phyloP scores from a whole-genome alignment of 306 rosid species.

The Crotalaria pallida region DNA sequence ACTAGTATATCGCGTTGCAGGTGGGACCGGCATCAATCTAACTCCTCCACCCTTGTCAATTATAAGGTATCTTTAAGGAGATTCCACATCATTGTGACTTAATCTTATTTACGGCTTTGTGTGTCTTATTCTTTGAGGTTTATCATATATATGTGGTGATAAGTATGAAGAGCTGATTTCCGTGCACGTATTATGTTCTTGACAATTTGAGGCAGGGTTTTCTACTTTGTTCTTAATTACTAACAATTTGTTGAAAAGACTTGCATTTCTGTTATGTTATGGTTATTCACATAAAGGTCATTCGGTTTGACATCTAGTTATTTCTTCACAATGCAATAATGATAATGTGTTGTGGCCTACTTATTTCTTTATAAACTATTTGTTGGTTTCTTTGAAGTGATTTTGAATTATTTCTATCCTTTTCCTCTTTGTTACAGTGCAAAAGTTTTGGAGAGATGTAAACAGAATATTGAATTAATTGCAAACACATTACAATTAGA shows the following conservation, averaged over 20 bases:
- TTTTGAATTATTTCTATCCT: constrained; percentile 13
- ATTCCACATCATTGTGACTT: not conserved
- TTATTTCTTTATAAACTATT: not conserved
- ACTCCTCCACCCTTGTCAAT: constrained; percentile 93
- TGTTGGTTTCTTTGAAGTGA: not conserved
- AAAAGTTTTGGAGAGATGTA: constrained; percentile 67
- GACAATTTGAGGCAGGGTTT: not conserved
- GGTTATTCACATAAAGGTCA: not conserved
- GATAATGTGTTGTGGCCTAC: not conserved
- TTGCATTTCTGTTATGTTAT: not conserved
- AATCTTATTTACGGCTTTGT: not conserved
- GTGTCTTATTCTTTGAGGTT: constrained; percentile 1
- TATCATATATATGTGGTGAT: not conserved
- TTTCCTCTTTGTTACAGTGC: constrained; percentile 36
- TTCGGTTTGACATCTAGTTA: not conserved
- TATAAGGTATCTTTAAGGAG: constrained; percentile 51
- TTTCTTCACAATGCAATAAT: not conserved
- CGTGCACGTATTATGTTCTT: not conserved
- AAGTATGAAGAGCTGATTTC: not conserved
- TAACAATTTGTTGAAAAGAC: not conserved
- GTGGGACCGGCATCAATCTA: constrained; percentile 97
- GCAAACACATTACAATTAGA: constrained; percentile 79
- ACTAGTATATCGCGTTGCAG: constrained; percentile 39
- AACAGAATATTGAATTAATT: constrained; percentile 59
- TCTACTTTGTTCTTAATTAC: not conserved